These are phyloP conservation scores for Zopfia rhizophila DNA, from an alignment of 2,329 filamentous ascomycete genomes.

Conservation along the genomic window DNA sequence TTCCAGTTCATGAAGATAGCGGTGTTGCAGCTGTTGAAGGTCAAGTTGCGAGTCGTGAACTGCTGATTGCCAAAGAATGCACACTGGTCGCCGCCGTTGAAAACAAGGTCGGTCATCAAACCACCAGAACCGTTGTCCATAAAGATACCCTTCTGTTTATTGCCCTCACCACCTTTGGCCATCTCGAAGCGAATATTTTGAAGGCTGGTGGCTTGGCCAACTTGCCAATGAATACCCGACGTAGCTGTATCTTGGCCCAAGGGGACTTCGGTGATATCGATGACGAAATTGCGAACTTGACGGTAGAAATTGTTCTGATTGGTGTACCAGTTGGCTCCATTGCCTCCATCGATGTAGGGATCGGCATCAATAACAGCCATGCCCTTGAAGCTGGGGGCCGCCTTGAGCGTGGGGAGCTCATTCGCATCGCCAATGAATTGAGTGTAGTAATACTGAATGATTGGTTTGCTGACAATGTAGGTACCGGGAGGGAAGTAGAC, in stretches of 20 bases:
- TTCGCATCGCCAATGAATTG: conserved; percentile 87
- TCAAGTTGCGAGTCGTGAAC: conserved; percentile 63
- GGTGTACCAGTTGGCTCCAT: conserved; percentile 61
- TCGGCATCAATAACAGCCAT: conserved; percentile 92
- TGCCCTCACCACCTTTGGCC: conserved; percentile 54
- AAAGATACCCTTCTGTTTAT: conserved; percentile 68
- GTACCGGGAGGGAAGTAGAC: conserved; percentile 93
- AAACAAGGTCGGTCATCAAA: conserved; percentile 68
- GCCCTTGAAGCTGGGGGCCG: conserved; percentile 71
- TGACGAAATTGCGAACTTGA: conserved; percentile 64
- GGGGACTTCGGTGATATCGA: conserved; percentile 57
- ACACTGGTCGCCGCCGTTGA: conserved; percentile 70
- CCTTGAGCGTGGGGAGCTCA: conserved; percentile 77
- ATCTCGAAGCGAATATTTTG: conserved; percentile 72
- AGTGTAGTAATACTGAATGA: conserved; percentile 91
- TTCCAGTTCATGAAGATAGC: conserved; percentile 66
- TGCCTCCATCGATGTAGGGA: conserved; percentile 77
- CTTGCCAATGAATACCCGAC: conserved; percentile 73
- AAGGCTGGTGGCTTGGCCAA: conserved; percentile 71
- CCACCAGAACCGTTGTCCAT: conserved; percentile 70
- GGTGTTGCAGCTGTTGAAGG: conserved; percentile 61
- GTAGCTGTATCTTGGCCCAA: conserved; percentile 44
- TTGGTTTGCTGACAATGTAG: conserved; percentile 81
- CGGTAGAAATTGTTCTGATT: conserved; percentile 68
- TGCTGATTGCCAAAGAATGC: conserved; percentile 73